Base-by-base conservation (phyloP, 1,139 yeast genomes). In the Sugiyamaella novakii region DNA sequence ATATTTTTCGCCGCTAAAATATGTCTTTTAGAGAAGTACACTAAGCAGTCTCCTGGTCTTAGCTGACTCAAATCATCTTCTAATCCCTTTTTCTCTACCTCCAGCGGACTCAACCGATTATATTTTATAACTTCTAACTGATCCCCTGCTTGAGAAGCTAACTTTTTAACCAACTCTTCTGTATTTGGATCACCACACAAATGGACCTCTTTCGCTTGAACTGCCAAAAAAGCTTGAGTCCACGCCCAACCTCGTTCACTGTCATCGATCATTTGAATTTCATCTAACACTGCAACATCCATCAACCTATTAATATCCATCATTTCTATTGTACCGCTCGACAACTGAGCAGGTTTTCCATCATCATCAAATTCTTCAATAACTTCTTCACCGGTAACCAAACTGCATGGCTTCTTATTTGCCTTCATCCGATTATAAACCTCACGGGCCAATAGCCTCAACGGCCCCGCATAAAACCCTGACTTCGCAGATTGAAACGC, bases 401-500 rank as follows among this genome's bases (percentile, higher is more conserved):
- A 72, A 64, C 91, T 94, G 68, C 98, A 91, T 28, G 81, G 73
- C 2, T 82, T 71, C 0, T 84, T 83, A 49, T 81, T 81, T 1
- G 67, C 61, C 53, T 83, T 81, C 69, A 91, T 86, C 47, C 87
- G 76, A 57, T 89, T 96, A 63, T 83, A 91, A 7, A 92, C 82
- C 63, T 92, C 99, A 54, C 98, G 74, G 0, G 98, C 98, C 48
- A 92, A 72, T 50, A 92, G 73, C 52, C 99, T 74, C 44, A 92
- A 71, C 0, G 99, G 99, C 0, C 98, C 98, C 0, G 98, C 98
- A 66, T 85, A 92, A 59, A 86, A 87, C 0, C 98, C 98, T n/a
- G 83, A 76, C 34, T 79, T 74, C 7, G 91, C 81, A n/a, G 68
- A 60, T 56, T 81, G 81, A 39, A 92, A 73, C 48, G 81, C 76